Percentiles rank a stretch among this genome's conserved stretches.
These are phyloP conservation scores for Breynia disticha DNA, from an alignment of 441 rosid species.

Conservation along the genomic window DNA sequence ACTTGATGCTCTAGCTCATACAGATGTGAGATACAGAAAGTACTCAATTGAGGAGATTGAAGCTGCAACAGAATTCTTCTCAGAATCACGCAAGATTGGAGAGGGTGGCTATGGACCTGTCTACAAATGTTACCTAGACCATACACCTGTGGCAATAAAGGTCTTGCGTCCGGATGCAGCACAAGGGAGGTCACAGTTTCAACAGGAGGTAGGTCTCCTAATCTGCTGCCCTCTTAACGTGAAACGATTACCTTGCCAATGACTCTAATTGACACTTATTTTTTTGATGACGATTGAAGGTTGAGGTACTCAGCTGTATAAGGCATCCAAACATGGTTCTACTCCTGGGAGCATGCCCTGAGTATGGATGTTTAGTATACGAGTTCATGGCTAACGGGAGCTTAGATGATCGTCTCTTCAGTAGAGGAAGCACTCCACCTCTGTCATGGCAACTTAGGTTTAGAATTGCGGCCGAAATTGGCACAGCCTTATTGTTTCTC, in stretches of 20 bases:
- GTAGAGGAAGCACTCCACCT: constrained; percentile 29
- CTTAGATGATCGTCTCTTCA: constrained; percentile 73
- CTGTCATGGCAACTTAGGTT: no score
- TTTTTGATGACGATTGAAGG: constrained; percentile 27
- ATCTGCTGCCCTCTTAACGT: neutral
- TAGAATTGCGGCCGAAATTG: no score
- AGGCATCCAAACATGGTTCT: constrained; percentile 96
- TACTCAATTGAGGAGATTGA: constrained; percentile 85
- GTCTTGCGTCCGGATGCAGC: constrained; percentile 79
- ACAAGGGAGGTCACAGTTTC: constrained; percentile 88
- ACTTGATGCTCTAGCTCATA: constrained; percentile 39
- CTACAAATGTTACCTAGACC: constrained; percentile 60
- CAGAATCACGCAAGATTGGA: constrained; percentile 58
- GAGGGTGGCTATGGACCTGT: constrained; percentile 97
- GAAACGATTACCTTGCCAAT: neutral
- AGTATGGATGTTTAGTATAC: constrained; percentile 75
- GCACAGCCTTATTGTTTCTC: no score
- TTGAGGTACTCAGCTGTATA: constrained; percentile 85
- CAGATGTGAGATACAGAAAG: constrained; percentile 63
- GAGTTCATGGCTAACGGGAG: constrained; percentile 93
- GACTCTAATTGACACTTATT: neutral
- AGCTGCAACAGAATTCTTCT: constrained; percentile 61
- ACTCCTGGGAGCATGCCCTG: constrained; percentile 87
- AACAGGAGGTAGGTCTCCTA: constrained; percentile 53
- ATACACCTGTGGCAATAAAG: constrained; percentile 79